A percentile compares a stretch with the other conserved stretches of the same genome.
Conservation (phyloP, 257 asterid species). For the Vinca minor region DNA sequence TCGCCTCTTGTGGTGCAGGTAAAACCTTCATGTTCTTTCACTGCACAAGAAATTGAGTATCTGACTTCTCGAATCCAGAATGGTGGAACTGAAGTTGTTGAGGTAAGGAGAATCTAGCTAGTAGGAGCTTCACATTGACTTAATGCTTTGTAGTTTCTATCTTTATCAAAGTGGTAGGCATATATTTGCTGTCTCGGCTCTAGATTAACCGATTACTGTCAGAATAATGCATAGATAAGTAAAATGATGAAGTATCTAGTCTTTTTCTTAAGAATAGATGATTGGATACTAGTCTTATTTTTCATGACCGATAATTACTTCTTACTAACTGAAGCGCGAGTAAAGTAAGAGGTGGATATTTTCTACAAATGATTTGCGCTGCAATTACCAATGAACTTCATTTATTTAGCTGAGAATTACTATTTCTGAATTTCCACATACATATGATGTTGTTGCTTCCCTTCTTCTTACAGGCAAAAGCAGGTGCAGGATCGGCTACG, state of each 20-base stretch:
- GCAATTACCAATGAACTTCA: not conserved
- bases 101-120: constrained; percentile 35
- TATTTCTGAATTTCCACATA: not conserved
- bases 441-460: not conserved
- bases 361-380: not conserved
- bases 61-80: constrained; percentile 91
- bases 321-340: not conserved
- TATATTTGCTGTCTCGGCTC: too few relatives aligned
- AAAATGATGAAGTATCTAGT: too few relatives aligned
- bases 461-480: constrained; percentile 70
- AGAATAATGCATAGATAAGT: too few relatives aligned
- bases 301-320: not conserved
- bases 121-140: not conserved
- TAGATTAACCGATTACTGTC: too few relatives aligned
- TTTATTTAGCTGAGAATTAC: not conserved
- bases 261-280: too few relatives aligned
- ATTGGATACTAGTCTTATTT: too few relatives aligned
- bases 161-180: too few relatives aligned
- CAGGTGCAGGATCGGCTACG: constrained; percentile 99
- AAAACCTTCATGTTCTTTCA: constrained; percentile 76
- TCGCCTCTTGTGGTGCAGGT: constrained; percentile 35
- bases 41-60: constrained; percentile 56
- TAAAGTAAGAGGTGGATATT: not conserved
- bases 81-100: constrained; percentile 99
- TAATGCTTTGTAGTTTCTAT: too few relatives aligned